phyloP scores from a whole-genome alignment of 768 basidiomycete species.

The Boletus edulis region DNA sequence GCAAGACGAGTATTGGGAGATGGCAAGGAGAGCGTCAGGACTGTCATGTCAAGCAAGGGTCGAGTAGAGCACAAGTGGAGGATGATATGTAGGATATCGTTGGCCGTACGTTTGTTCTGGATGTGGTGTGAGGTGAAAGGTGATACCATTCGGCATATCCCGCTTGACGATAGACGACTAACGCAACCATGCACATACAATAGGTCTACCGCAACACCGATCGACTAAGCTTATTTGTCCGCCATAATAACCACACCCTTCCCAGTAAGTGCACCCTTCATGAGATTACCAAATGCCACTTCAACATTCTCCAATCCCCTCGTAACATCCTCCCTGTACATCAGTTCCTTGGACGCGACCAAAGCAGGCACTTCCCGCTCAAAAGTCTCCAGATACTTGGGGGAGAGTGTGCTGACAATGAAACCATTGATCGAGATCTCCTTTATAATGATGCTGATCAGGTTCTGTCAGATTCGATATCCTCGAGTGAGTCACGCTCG shows the following conservation, averaged over 20 bases:
- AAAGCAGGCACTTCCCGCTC: slow-evolving; percentile 37
- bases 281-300: no score
- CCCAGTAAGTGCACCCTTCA: no score
- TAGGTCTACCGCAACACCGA: no score
- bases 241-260: no score
- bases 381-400: slow-evolving; percentile 43
- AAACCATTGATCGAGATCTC: slow-evolving; percentile 47
- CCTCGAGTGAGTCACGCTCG: background rate
- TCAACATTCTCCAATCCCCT: slow-evolving; percentile 33
- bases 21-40: background rate
- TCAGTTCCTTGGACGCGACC: slow-evolving; percentile 46
- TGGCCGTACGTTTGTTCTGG: background rate
- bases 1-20: background rate
- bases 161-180: no score
- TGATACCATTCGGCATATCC: no score
- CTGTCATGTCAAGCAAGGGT: background rate
- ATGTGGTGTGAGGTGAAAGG: background rate
- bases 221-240: no score
- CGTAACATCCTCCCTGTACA: slow-evolving; percentile 44
- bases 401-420: slow-evolving; percentile 26
- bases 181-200: no score
- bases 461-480: slow-evolving; percentile 28
- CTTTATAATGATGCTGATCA: slow-evolving; percentile 38
- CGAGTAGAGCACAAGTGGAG: background rate
- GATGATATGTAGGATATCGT: background rate